phyloP scores from a whole-genome alignment of 2,329 filamentous ascomycete genomes.

The Stemphylium lycopersici region DNA sequence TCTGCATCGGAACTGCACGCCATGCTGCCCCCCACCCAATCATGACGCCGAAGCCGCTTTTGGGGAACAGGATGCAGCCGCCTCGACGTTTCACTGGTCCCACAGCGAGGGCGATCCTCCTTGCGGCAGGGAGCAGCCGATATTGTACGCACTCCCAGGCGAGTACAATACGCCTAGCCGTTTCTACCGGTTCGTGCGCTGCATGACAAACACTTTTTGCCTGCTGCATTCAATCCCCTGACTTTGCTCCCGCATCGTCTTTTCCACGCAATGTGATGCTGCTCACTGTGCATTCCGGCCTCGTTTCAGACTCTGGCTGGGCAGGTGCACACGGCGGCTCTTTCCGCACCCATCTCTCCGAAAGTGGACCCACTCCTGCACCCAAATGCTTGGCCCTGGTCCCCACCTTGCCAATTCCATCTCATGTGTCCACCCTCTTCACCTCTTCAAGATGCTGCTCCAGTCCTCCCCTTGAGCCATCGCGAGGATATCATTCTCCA shows the following conservation, averaged over 20 bases:
- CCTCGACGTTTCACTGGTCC: conserved; percentile 14
- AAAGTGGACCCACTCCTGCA: conserved; percentile 11
- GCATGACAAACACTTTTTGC: background rate
- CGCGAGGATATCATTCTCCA: background rate
- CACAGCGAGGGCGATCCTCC: background rate
- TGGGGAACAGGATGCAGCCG: conserved; percentile 2
- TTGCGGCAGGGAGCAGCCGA: too few species aligned
- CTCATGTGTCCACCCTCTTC: conserved; percentile 1
- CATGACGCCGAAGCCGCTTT: background rate
- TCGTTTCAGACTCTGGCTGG: conserved; percentile 8
- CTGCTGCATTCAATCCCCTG: background rate
- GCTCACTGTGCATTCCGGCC: background rate
- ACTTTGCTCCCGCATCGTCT: too few species aligned
- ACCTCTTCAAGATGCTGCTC: background rate
- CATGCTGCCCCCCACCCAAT: background rate
- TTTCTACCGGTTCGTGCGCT: conserved; percentile 12
- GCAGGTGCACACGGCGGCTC: conserved; percentile 10
- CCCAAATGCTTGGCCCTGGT: conserved; percentile 3
- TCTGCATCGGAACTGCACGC: background rate
- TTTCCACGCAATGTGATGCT: too few species aligned
- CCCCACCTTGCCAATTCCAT: background rate
- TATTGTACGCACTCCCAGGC: background rate
- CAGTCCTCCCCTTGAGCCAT: background rate
- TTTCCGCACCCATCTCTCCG: conserved; percentile 20
- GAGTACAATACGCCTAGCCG: conserved; percentile 8